Evolutionary conservation across 805 yeast species (phyloP).

Genomic region (Starmerella stigmatis): DNA sequence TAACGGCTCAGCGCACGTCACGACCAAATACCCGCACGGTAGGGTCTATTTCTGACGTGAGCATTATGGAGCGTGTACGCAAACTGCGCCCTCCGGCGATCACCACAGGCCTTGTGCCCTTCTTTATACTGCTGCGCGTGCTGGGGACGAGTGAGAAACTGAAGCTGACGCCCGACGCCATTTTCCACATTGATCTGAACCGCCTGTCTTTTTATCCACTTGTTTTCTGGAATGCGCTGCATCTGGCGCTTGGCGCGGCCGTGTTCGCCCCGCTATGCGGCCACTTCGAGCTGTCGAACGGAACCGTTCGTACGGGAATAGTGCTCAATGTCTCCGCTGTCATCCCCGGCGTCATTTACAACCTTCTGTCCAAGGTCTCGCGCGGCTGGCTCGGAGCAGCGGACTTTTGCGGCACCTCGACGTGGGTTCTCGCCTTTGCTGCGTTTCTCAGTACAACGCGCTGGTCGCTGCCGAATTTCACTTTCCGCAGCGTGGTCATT

Average conservation of each 20-base stretch:
- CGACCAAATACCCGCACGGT: too few relatives aligned
- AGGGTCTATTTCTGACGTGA: not conserved
- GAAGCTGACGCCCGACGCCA: constrained; percentile 46
- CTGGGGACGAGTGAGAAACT: constrained; percentile 33
- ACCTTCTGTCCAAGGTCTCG: constrained; percentile 24
- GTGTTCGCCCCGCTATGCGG: constrained; percentile 51
- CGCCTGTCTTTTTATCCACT: constrained; percentile 62
- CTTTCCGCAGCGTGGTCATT: constrained; percentile 26
- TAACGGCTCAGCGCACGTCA: too few relatives aligned
- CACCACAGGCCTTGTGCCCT: constrained; percentile 50
- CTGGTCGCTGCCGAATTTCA: constrained; percentile 38
- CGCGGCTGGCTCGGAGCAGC: constrained; percentile 9
- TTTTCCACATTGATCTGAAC: constrained; percentile 40
- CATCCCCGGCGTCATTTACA: constrained; percentile 53
- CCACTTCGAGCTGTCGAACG: constrained; percentile 59
- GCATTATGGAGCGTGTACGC: not conserved
- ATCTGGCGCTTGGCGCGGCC: constrained; percentile 48
- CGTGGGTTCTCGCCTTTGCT: constrained; percentile 28
- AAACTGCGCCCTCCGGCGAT: constrained; percentile 44
- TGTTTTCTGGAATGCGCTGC: constrained; percentile 52
- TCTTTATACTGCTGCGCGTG: constrained; percentile 40
- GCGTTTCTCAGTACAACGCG: constrained; percentile 16
- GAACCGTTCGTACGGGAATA: constrained; percentile 78
- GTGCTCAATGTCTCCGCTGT: constrained; percentile 64
- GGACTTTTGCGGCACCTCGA: constrained; percentile 14